Base-by-base conservation (phyloP, 768 basidiomycete genomes). In the Xerocomellus intermedius region DNA sequence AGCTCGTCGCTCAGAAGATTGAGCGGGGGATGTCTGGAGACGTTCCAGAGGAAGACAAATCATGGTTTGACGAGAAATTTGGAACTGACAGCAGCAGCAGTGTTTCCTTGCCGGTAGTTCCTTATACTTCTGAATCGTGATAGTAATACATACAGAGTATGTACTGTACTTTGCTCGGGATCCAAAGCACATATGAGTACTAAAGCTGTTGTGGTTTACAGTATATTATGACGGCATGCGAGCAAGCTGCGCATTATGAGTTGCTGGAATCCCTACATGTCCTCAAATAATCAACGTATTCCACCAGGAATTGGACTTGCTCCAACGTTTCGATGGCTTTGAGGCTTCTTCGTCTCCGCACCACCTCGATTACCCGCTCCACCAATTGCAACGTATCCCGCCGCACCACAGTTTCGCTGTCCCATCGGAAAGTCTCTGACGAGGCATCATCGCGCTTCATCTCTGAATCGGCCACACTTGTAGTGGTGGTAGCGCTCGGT, bases 321-420 rank as follows among this genome's bases (percentile, higher is more conserved):
- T 97, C 93, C 67, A 89, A 86, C 4, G 93, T 96, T 69, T 98
- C 96, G 38, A 98, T 82, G 2, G 94, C 94, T 69, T 98, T 98
- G 53, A 86, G 71, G 61, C 93, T 94, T 57, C 95, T 75, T 57
- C 94, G 74, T 57, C 81, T 74, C 46, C 95, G 74, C 8, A 94
- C 82, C 52, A 93, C 80, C 7, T 76, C 72, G 50, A 98, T 90
- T 2, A 82, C 85, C 24, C 81, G 79, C 65, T 90, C 85, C 9
- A 93, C 85, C 42, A 91, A 78, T 36, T 79, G 75, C 54, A 96
- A 64, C 14, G 85, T 81, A 49, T 81, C 80, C 42, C 67, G 65
- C 10, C 74, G 68, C 38, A 76, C 69, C 8, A 57, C 42, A 17
- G 62, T 53, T 55, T 67, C 54, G n/a, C 47, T 58, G 41, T 65